Conservation (phyloP, 2,329 filamentous ascomycete species). For the Phialophora tarda region DNA sequence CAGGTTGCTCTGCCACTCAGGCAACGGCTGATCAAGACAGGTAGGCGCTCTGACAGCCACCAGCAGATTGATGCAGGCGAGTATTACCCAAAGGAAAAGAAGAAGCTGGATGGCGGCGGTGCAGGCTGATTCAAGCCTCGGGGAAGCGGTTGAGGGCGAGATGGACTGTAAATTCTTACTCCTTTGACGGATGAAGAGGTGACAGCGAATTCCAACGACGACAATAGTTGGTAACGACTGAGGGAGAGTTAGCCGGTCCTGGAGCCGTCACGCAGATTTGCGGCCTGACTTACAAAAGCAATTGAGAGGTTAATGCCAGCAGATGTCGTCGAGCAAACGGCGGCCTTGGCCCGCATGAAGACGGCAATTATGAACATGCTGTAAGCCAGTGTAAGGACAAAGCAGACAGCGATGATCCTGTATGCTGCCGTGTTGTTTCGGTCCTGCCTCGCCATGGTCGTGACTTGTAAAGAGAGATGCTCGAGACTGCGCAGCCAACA, state of each 20-base stretch:
- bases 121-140: slow-evolving; percentile 25
- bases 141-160: slow-evolving; percentile 19
- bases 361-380: slow-evolving; percentile 22
- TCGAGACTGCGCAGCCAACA: not conserved
- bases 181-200: slow-evolving; percentile 24
- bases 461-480: not conserved
- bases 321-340: slow-evolving; percentile 27
- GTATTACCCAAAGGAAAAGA: slow-evolving; percentile 28
- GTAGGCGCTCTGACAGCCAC: slow-evolving; percentile 28
- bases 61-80: slow-evolving; percentile 30
- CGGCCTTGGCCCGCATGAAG: slow-evolving; percentile 22
- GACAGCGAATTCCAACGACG: slow-evolving; percentile 19
- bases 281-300: slow-evolving; percentile 25
- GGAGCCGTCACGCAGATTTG: not conserved
- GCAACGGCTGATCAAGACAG: slow-evolving; percentile 24
- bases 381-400: slow-evolving; percentile 23
- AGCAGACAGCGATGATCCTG: slow-evolving; percentile 15
- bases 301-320: slow-evolving; percentile 29
- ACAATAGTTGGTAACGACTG: slow-evolving; percentile 31
- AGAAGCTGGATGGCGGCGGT: slow-evolving; percentile 20
- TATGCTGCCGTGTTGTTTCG: slow-evolving; percentile 11
- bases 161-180: slow-evolving; percentile 20
- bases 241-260: not conserved
- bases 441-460: slow-evolving; percentile 12
- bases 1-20: slow-evolving; percentile 15